Conservation (phyloP, 345 rosid genomes). For the Rubroshorea leprosula region DNA sequence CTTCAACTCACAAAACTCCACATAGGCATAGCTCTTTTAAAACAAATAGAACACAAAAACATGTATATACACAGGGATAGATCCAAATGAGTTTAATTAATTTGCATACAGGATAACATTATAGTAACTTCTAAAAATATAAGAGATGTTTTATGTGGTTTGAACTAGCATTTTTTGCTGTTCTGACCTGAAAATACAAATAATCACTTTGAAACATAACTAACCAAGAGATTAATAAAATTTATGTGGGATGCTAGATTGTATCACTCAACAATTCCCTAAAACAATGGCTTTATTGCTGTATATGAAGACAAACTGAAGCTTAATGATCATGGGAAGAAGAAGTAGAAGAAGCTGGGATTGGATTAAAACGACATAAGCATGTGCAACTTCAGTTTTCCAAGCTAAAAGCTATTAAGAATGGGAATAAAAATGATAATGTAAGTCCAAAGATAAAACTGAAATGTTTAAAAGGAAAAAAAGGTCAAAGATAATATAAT, state of each 20-base stretch:
- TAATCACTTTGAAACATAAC: not conserved
- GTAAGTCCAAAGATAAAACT: not conserved
- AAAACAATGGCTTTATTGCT: conserved; percentile 1
- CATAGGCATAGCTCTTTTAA: too few relatives aligned
- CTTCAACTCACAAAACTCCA: too few relatives aligned
- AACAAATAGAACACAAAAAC: too few relatives aligned
- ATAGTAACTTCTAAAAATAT: too few relatives aligned
- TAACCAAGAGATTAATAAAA: not conserved
- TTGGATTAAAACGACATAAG: not conserved
- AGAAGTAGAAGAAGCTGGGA: not conserved
- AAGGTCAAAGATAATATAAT: conserved; percentile 20
- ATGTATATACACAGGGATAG: too few relatives aligned
- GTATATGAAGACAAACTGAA: not conserved
- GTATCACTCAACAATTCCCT: conserved; percentile 16
- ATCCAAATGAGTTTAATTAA: too few relatives aligned
- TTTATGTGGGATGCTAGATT: not conserved
- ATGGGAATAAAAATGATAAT: not conserved
- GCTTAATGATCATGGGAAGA: conserved; percentile 8
- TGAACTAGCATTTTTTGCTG: too few relatives aligned
- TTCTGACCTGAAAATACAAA: too few relatives aligned
- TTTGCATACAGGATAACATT: too few relatives aligned
- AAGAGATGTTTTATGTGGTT: too few relatives aligned
- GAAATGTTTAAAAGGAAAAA: not conserved
- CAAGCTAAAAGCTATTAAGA: conserved; percentile 8
- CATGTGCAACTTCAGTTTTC: conserved; percentile 22